Evolutionary conservation across 2,329 filamentous ascomycete species (phyloP).

Genomic region (Coniochaeta ligniaria): DNA sequence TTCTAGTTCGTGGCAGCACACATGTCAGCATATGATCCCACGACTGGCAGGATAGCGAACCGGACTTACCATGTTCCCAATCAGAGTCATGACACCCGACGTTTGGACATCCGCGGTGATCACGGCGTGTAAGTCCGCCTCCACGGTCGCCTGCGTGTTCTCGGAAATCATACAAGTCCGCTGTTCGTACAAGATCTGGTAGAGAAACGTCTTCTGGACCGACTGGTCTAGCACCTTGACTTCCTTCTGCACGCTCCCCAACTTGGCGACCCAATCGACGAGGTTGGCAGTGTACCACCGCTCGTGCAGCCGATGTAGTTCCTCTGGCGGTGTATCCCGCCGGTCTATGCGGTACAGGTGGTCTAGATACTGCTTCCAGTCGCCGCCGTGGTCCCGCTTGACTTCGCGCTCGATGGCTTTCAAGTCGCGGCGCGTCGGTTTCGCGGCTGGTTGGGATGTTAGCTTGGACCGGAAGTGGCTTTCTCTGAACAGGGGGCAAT

Average conservation of each 20-base stretch:
- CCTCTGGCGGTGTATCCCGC: slow-evolving; percentile 5
- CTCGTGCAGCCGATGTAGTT: slow-evolving; percentile 8
- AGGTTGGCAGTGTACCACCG: slow-evolving; percentile 10
- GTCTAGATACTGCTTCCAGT: slow-evolving; percentile 3
- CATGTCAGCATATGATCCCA: no score
- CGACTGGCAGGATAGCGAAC: no score
- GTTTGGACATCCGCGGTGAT: slow-evolving; percentile 5
- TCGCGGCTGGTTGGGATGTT: no score
- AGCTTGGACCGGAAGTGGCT: no score
- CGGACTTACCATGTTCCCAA: slow-evolving; percentile 7
- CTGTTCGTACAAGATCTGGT: slow-evolving; percentile 4
- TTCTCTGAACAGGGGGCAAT: no score
- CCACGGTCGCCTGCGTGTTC: background rate
- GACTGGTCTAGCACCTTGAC: slow-evolving; percentile 4
- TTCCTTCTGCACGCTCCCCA: slow-evolving; percentile 4
- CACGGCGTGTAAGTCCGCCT: background rate
- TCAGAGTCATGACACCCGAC: slow-evolving; percentile 6
- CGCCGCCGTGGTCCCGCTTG: slow-evolving; percentile 4
- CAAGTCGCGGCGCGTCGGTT: slow-evolving; percentile 11
- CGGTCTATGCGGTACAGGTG: slow-evolving; percentile 5
- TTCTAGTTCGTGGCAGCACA: no score
- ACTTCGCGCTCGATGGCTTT: slow-evolving; percentile 9
- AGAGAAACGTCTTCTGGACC: slow-evolving; percentile 1
- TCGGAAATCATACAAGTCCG: background rate
- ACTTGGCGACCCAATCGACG: slow-evolving; percentile 7